Evolutionary conservation across 441 rosid species (phyloP).

Genomic region (Manihot esculenta): DNA sequence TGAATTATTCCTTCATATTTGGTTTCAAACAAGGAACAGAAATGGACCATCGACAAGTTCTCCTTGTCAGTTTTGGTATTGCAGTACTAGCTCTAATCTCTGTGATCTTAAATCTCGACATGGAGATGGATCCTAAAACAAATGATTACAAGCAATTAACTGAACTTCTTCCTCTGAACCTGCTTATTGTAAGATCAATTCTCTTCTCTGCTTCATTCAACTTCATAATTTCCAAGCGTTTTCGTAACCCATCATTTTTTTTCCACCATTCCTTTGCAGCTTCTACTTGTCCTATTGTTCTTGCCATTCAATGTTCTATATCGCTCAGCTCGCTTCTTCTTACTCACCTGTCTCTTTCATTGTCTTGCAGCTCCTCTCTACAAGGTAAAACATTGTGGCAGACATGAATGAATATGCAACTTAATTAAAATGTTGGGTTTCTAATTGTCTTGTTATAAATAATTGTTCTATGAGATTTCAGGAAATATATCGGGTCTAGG

Average conservation of each 20-base stretch:
- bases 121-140: constrained; percentile 69
- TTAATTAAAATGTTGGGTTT: background rate
- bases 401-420: background rate
- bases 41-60: constrained; percentile 64
- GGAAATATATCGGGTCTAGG: too few species aligned
- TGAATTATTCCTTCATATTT: constrained; percentile 80
- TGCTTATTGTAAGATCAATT: constrained; percentile 41
- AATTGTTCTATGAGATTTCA: too few species aligned
- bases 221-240: background rate
- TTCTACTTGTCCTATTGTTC: constrained; percentile 39
- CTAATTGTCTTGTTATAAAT: background rate
- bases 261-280: constrained; percentile 33
- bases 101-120: constrained; percentile 67
- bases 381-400: constrained; percentile 41
- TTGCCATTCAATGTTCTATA: constrained; percentile 59
- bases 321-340: constrained; percentile 56
- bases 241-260: background rate
- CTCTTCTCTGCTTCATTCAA: background rate
- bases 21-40: constrained; percentile 81
- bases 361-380: constrained; percentile 66
- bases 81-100: constrained; percentile 48
- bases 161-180: constrained; percentile 58
- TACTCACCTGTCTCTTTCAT: constrained; percentile 53
- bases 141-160: constrained; percentile 36
- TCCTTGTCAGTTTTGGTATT: constrained; percentile 55